phyloP scores from a whole-genome alignment of 75 land plant genomes.

The Picea glauca region DNA sequence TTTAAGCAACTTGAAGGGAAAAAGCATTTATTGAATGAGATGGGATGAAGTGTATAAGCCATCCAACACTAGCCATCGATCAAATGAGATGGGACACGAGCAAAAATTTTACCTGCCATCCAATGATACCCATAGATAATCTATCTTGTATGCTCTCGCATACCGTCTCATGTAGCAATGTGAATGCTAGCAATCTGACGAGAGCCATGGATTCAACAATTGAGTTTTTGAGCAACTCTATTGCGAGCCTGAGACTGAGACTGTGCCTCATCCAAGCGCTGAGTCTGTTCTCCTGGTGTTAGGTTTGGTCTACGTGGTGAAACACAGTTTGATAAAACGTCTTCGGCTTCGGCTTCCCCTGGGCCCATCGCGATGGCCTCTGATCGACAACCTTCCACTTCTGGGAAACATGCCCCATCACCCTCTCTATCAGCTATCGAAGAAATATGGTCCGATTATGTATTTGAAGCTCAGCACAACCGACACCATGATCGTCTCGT shows the following conservation, averaged over 20 bases:
- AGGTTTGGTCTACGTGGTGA: not conserved
- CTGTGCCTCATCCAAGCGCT: not conserved
- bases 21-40: no score
- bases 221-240: not conserved
- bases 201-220: no score
- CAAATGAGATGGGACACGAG: no score
- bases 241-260: no score
- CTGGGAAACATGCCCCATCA: slow-evolving; percentile 67
- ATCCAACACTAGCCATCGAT: no score
- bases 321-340: not conserved
- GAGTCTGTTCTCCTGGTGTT: not conserved
- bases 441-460: slow-evolving; percentile 62
- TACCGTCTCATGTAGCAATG: no score
- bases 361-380: slow-evolving; percentile 72
- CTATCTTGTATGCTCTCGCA: no score
- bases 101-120: no score
- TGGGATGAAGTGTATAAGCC: no score
- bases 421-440: slow-evolving; percentile 40
- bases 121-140: no score
- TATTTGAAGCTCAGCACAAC: slow-evolving; percentile 56
- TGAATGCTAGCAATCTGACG: no score
- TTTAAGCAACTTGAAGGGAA: no score
- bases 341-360: slow-evolving; percentile 30
- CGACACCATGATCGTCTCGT: slow-evolving; percentile 57
- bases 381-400: slow-evolving; percentile 68